Percentiles rank a stretch among this genome's conserved stretches.
Conservation (phyloP, 1,284 basidiomycete genomes). For the Ganoderma resinaceum region DNA sequence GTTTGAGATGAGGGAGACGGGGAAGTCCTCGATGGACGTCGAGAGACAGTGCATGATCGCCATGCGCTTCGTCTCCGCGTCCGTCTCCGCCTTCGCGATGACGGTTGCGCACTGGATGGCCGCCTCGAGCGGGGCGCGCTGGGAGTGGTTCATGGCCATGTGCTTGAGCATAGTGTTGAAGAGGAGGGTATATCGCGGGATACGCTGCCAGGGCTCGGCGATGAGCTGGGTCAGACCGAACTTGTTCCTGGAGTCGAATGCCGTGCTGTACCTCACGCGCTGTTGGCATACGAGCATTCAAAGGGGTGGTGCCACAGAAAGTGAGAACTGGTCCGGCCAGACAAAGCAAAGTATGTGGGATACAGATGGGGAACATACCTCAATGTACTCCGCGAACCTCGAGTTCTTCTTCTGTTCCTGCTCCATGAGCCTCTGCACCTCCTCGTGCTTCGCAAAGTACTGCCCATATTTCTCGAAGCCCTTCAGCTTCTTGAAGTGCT, state of each 20-base stretch:
- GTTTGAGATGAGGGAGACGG: slow-evolving; percentile 85
- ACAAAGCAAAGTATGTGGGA: not conserved
- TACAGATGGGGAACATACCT: slow-evolving; percentile 57
- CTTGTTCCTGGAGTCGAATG: slow-evolving; percentile 78
- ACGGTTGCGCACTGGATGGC: slow-evolving; percentile 88
- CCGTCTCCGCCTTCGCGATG: slow-evolving; percentile 93
- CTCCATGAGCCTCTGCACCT: slow-evolving; percentile 90
- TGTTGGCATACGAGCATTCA: slow-evolving; percentile 39
- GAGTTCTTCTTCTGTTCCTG: slow-evolving; percentile 80
- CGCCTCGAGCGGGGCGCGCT: slow-evolving; percentile 84
- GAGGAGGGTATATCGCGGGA: slow-evolving; percentile 94
- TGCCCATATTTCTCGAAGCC: slow-evolving; percentile 93
- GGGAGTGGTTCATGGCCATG: slow-evolving; percentile 79
- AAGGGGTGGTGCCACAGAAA: slow-evolving; percentile 9
- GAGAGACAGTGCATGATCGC: slow-evolving; percentile 90
- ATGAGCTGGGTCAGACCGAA: slow-evolving; percentile 93
- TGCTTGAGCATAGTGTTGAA: slow-evolving; percentile 92
- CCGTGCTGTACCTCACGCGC: slow-evolving; percentile 89
- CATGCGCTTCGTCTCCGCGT: slow-evolving; percentile 90
- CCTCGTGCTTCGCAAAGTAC: slow-evolving; percentile 93
- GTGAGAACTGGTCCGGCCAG: slow-evolving; percentile 14
- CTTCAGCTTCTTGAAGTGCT: slow-evolving; percentile 81
- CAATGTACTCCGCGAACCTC: slow-evolving; percentile 84
- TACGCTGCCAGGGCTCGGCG: slow-evolving; percentile 99
- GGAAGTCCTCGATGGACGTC: slow-evolving; percentile 90